These are phyloP conservation scores for baker's yeast (Saccharomyces cerevisiae) DNA, from an alignment of 805 yeast genomes.

Conservation along the genomic window DNA sequence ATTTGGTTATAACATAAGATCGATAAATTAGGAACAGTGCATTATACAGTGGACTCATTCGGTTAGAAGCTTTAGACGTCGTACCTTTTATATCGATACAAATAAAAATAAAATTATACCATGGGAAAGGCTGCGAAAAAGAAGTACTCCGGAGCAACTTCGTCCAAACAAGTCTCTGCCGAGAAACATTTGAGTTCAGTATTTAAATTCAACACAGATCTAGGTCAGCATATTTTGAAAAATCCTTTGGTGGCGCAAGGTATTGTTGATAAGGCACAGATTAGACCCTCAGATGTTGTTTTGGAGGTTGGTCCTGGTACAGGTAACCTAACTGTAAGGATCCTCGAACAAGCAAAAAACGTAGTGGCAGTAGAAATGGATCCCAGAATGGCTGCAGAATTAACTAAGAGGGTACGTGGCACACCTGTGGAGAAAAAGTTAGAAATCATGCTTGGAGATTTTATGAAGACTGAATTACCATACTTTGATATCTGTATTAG, in stretches of 20 bases:
- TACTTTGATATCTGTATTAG: constrained; percentile 93
- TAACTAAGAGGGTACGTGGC: constrained; percentile 94
- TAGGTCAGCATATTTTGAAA: constrained; percentile 94
- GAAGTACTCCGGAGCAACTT: constrained; percentile 45
- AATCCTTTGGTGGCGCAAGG: constrained; percentile 97
- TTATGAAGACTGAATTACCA: constrained; percentile 90
- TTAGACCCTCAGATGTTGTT: constrained; percentile 86
- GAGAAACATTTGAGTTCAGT: constrained; percentile 64
- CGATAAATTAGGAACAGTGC: background rate
- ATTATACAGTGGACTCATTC: background rate
- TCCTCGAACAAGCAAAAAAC: constrained; percentile 82
- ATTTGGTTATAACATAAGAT: background rate
- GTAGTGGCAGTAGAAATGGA: constrained; percentile 98
- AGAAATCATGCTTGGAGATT: constrained; percentile 89
- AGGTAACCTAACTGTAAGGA: constrained; percentile 90
- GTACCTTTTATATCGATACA: background rate
- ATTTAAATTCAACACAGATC: constrained; percentile 91
- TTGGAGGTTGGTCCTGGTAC: constrained; percentile 99
- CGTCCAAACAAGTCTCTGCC: constrained; percentile 55
- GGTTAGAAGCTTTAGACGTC: background rate
- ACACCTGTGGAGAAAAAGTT: constrained; percentile 88
- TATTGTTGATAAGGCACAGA: constrained; percentile 91
- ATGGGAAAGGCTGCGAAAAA: constrained; percentile 64
- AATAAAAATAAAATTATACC: background rate
- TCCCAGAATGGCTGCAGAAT: constrained; percentile 99